phyloP scores from a whole-genome alignment of 192 early-diverging fungal genomes.

The Geranomyces variabilis region DNA sequence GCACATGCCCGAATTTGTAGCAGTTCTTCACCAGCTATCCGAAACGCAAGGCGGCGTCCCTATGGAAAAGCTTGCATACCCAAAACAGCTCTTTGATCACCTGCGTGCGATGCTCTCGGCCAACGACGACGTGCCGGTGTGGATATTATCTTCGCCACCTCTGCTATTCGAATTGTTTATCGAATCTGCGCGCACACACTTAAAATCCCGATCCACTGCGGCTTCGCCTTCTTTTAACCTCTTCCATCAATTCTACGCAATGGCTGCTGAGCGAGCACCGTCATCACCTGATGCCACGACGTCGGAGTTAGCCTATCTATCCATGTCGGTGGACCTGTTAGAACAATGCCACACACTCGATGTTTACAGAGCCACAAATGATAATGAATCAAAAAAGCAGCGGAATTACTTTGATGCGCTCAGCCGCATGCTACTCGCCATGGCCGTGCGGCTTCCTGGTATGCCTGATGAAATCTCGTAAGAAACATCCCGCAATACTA shows the following conservation, averaged over 20 bases:
- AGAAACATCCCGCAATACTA: neutral
- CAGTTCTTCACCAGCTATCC: constrained; percentile 26
- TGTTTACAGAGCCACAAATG: constrained; percentile 32
- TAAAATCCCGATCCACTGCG: neutral
- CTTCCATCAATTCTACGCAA: constrained; percentile 11
- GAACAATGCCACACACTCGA: constrained; percentile 16
- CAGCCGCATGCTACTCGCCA: neutral
- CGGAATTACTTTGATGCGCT: neutral
- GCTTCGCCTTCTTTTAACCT: constrained; percentile 11
- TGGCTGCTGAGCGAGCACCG: neutral
- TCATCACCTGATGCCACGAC: neutral
- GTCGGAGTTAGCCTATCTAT: neutral
- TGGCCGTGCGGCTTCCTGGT: no score
- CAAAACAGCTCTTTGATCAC: constrained; percentile 27
- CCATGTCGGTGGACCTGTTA: constrained; percentile 5
- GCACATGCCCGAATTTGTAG: constrained; percentile 30
- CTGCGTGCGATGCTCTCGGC: neutral
- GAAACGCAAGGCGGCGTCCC: neutral
- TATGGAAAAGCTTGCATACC: constrained; percentile 24
- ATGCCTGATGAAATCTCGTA: neutral
- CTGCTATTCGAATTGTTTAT: neutral
- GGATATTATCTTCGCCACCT: neutral
- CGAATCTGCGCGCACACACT: neutral
- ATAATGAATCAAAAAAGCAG: constrained; percentile 25
- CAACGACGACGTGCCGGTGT: neutral